A percentile compares a stretch with the other conserved stretches of the same genome.
These are phyloP conservation scores for Penicillium salamii DNA, from an alignment of 495 filamentous ascomycete species.

Conservation along the genomic window DNA sequence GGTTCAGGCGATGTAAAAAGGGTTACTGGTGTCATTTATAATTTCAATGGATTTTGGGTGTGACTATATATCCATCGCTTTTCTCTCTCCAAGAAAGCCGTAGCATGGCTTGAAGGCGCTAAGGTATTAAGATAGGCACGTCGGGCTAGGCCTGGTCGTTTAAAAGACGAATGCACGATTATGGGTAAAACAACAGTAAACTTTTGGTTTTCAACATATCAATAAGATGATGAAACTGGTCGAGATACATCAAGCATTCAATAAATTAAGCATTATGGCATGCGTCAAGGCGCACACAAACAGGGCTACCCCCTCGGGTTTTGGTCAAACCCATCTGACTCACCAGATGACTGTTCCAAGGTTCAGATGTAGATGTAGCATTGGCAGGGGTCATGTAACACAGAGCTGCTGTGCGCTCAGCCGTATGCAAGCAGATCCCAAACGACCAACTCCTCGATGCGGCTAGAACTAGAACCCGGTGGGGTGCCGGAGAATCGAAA, in stretches of 20 bases:
- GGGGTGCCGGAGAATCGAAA: background rate
- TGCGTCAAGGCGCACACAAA: background rate
- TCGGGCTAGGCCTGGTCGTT: too few species aligned
- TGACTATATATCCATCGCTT: too few species aligned
- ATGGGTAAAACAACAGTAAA: background rate
- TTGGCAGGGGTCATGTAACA: background rate
- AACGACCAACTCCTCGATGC: background rate
- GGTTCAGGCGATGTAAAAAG: slow-evolving; percentile 1
- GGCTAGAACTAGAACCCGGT: background rate
- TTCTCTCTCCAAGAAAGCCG: too few species aligned
- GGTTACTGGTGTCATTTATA: background rate
- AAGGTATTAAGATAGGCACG: too few species aligned
- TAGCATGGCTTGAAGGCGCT: too few species aligned
- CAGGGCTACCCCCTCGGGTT: background rate
- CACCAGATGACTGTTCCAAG: too few species aligned
- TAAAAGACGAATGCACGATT: too few species aligned
- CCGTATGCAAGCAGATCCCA: background rate
- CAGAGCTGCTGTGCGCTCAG: background rate
- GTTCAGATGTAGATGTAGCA: too few species aligned
- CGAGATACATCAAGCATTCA: background rate
- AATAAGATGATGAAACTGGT: too few species aligned
- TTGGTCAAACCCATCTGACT: background rate
- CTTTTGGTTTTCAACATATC: too few species aligned
- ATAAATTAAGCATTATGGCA: slow-evolving; percentile 11
- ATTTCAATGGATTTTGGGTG: background rate